Base-by-base conservation (phyloP, 768 basidiomycete genomes). In the Lactifluus hygrophoroides region DNA sequence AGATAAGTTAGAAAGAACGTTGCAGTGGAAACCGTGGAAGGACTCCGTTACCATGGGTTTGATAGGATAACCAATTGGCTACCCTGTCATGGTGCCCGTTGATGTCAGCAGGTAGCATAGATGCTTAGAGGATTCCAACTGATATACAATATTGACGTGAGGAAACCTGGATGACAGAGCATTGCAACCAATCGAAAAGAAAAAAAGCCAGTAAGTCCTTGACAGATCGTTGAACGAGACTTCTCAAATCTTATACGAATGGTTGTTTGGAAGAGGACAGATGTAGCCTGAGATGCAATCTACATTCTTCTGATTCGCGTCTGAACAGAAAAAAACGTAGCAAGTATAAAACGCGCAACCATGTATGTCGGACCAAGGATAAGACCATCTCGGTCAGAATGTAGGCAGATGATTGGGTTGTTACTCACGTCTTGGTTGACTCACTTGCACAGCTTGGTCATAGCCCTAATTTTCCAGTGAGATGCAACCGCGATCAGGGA, bases 1-100 rank as follows among this genome's bases (percentile, higher is more conserved):
- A 19, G 44, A 9, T 40, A n/a, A n/a, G n/a, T n/a, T n/a, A n/a
- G n/a, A n/a, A n/a, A 14, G 27, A 47, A 23, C 54, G 54, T 47
- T 13, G 54, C 27, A 55, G 45, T 55, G 34, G 54, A 55, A 47
- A 55, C 54, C 34, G 27, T 55, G 44, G 35, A 46, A 47, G 19
- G 25, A 21, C 27, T 19, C 19, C 27, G 54, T 48, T 23, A 27
- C 38, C 28, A 27, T 48, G 46, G 54, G 28, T 30, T 40, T 19
- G 35, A 16, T 14, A 23, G 11, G 4, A 38, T 47, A 30, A 30
- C 14, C 28, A 28, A 19, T 56, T 38, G 9, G 37, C 37, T 48
- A 28, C 46, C 14, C 37, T 19, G 28, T 47, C 54, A 38, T 13
- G 19, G 19, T n/a, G 37, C 27, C 10, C 27, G 27, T 48, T 11